Conservation (phyloP, 2,329 filamentous ascomycete genomes). For the Apiospora phragmitis region DNA sequence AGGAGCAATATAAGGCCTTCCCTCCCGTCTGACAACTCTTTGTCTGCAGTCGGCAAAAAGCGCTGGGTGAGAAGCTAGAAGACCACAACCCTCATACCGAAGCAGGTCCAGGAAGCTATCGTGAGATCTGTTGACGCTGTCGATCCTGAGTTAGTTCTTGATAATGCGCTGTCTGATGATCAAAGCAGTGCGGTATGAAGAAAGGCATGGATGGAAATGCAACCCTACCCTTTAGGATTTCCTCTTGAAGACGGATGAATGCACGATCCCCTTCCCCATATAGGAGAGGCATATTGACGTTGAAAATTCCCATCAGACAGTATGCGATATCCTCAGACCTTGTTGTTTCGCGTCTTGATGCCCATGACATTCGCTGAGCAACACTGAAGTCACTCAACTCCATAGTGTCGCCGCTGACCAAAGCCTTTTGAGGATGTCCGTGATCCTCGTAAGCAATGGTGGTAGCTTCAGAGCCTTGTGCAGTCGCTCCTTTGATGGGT, state of each 20-base stretch:
- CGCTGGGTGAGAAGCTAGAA: background rate
- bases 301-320: conserved; percentile 13
- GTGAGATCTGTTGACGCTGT: background rate
- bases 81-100: background rate
- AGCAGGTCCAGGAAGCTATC: background rate
- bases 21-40: too few relatives aligned
- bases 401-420: background rate
- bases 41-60: background rate
- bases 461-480: background rate
- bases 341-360: conserved; percentile 2
- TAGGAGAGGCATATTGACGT: conserved; percentile 14
- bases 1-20: too few relatives aligned
- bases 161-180: too few relatives aligned
- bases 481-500: background rate
- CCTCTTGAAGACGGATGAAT: conserved; percentile 10
- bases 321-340: conserved; percentile 12
- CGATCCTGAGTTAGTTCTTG: too few relatives aligned
- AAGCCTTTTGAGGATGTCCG: background rate
- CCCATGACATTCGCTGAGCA: conserved; percentile 12
- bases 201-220: too few relatives aligned
- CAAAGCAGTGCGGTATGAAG: background rate
- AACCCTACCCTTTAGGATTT: background rate
- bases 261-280: conserved; percentile 12
- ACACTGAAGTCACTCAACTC: background rate
- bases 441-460: background rate